phyloP scores from a whole-genome alignment of 2,329 filamentous ascomycete species.

The Alternaria panax region DNA sequence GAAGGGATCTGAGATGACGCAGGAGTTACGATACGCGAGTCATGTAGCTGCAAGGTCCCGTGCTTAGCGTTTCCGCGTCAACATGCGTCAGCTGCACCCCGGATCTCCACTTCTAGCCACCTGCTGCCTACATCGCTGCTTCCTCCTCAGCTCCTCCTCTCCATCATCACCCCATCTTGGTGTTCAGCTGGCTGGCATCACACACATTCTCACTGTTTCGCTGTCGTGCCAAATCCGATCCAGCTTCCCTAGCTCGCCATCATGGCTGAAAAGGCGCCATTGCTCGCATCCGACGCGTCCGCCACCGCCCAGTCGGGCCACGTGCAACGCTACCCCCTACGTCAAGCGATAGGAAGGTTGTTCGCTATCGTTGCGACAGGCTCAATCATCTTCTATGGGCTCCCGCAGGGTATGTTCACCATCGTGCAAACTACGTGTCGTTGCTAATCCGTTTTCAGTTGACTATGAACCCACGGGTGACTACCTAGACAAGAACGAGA shows the following conservation, averaged over 20 bases:
- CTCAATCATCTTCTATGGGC: conserved; percentile 30
- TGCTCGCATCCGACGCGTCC: conserved; percentile 22
- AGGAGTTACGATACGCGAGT: conserved; percentile 2
- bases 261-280: conserved; percentile 36
- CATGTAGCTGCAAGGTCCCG: conserved; percentile 24
- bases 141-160: conserved; percentile 11
- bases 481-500: conserved; percentile 19
- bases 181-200: conserved; percentile 38
- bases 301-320: conserved; percentile 20
- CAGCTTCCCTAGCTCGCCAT: background rate
- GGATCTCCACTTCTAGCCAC: conserved; percentile 29
- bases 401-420: conserved; percentile 17
- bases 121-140: conserved; percentile 12
- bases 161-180: conserved; percentile 14
- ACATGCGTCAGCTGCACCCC: conserved; percentile 28
- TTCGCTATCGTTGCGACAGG: conserved; percentile 27
- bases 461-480: conserved; percentile 10
- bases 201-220: background rate
- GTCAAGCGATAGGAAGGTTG: conserved; percentile 23
- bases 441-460: conserved; percentile 9
- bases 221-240: background rate
- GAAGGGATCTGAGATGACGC: background rate
- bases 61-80: conserved; percentile 22
- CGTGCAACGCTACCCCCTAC: conserved; percentile 21
- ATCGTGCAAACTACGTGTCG: background rate